phyloP scores from a whole-genome alignment of 805 yeast species.

The Zygoascus tannicola region DNA sequence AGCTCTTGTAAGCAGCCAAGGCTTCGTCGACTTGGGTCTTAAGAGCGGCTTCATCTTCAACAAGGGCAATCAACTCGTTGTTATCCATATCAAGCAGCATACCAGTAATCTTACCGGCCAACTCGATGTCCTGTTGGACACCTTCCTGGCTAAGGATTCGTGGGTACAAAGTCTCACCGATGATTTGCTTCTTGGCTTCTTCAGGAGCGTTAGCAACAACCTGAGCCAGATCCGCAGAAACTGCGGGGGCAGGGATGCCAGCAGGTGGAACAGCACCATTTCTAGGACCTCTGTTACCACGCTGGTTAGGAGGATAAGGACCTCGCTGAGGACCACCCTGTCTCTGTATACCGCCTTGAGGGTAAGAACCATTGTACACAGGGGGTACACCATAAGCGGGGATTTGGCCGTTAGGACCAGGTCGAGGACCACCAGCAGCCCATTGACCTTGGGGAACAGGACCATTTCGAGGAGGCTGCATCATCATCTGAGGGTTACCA shows the following conservation, averaged over 20 bases:
- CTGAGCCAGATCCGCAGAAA: conserved; percentile 43
- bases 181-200: conserved; percentile 92
- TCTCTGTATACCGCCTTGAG: conserved; percentile 23
- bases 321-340: conserved; percentile 19
- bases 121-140: conserved; percentile 73
- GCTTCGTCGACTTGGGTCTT: conserved; percentile 92
- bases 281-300: conserved; percentile 15
- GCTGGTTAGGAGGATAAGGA: conserved; percentile 10
- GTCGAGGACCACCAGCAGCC: conserved; percentile 41
- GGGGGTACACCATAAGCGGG: conserved; percentile 77
- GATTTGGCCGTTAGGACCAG: conserved; percentile 81
- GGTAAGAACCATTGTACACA: conserved; percentile 37
- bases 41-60: conserved; percentile 84
- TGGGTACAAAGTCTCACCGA: conserved; percentile 91
- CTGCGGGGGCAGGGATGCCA: conserved; percentile 12
- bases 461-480: conserved; percentile 27
- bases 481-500: conserved; percentile 29
- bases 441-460: conserved; percentile 32
- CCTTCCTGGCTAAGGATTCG: conserved; percentile 79
- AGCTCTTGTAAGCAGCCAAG: conserved; percentile 84
- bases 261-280: conserved; percentile 12
- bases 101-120: conserved; percentile 97
- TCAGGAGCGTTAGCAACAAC: conserved; percentile 60
- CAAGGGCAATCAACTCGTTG: conserved; percentile 76
- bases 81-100: conserved; percentile 95